Evolutionary conservation across 106 monocot genomes (phyloP).

Genomic region (Acorus gramineus): DNA sequence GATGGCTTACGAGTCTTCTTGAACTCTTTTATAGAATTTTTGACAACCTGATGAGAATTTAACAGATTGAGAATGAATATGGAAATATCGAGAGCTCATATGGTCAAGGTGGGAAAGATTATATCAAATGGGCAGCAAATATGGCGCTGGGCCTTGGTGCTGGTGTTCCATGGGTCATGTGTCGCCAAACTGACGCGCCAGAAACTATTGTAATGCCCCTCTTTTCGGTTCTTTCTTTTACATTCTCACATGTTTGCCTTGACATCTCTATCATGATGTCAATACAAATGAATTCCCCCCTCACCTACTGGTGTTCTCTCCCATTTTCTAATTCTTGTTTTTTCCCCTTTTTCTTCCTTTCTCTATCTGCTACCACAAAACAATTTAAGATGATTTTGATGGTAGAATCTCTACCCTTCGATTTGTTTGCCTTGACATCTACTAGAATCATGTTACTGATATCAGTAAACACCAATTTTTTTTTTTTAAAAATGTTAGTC

Average conservation of each 20-base stretch:
- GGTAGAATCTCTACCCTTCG: no score
- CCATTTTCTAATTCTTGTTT: background rate
- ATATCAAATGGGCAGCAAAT: constrained; percentile 81
- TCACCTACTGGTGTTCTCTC: no score
- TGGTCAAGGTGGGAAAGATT: constrained; percentile 72
- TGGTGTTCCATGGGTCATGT: constrained; percentile 97
- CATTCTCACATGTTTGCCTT: no score
- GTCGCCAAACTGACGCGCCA: constrained; percentile 90
- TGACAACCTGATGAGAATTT: constrained; percentile 8
- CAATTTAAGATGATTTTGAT: no score
- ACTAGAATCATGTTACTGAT: no score
- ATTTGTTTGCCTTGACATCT: no score
- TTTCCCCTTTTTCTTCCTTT: background rate
- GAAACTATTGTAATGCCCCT: constrained; percentile 54
- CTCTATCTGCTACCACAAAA: constrained; percentile 2
- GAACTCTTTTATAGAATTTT: background rate
- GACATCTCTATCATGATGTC: no score
- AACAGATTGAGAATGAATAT: constrained; percentile 99
- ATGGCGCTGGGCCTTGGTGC: constrained; percentile 73
- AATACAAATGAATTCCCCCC: no score
- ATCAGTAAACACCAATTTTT: no score
- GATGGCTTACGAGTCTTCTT: no score
- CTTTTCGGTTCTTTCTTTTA: background rate
- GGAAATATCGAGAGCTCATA: constrained; percentile 73
- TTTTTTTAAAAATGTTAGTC: no score